Conservation (phyloP, 371 early-diverging fungal species). For the Mucor velutinosus region DNA sequence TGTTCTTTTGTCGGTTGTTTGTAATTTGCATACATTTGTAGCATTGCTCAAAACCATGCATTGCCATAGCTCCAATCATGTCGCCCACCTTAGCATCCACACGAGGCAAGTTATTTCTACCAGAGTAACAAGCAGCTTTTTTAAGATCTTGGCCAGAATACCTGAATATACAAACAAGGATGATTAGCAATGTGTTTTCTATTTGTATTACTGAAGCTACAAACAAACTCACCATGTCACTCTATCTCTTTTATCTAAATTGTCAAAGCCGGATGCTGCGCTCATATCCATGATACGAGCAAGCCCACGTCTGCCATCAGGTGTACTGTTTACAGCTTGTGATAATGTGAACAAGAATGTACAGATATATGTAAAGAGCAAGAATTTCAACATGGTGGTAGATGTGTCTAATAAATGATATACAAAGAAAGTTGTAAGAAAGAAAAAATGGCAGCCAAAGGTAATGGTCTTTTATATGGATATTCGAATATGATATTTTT, state of each 20-base stretch:
- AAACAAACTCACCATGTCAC: constrained; percentile 22
- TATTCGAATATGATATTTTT: not conserved
- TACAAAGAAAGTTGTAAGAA: not conserved
- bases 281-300: constrained; percentile 24
- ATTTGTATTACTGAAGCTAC: not conserved
- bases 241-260: constrained; percentile 21
- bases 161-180: constrained; percentile 9
- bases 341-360: constrained; percentile 1
- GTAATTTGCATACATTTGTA: constrained; percentile 40
- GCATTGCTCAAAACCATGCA: constrained; percentile 35
- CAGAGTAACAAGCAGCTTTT: constrained; percentile 36
- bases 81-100: constrained; percentile 23
- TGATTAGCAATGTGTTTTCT: not conserved
- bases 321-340: constrained; percentile 6
- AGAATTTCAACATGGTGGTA: not conserved
- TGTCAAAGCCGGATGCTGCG: not conserved
- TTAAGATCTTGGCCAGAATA: constrained; percentile 30
- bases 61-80: constrained; percentile 44
- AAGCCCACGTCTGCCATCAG: constrained; percentile 14
- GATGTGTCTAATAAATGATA: not conserved
- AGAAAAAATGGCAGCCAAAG: not conserved
- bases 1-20: constrained; percentile 17
- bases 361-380: not conserved
- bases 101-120: constrained; percentile 27
- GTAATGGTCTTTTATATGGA: not conserved